Evolutionary conservation across 2,329 filamentous ascomycete species (phyloP), one percentile per base, ranked within the genome.

Genomic region (Alternaria sp.): DNA sequence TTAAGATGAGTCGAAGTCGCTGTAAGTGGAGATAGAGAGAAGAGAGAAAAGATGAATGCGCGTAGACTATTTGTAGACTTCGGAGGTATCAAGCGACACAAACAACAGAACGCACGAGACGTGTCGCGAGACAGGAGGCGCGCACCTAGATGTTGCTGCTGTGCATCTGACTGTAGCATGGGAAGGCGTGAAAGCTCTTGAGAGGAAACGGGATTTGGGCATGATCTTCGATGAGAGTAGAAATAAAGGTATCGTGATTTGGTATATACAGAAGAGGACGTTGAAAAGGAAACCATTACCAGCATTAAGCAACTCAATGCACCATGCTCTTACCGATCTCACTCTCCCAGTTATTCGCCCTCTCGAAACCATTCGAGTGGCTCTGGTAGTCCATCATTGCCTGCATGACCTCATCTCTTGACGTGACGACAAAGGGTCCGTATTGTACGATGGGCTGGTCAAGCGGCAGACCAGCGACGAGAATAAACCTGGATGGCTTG

Each of bases 401-500:
- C 62, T 80, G 74, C 63, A 79, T 74, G 43, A 80, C 75, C 65
- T 80, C 77, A 6, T 80, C 76, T 18, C 76, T 64, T 21, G 68
- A 75, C 2, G 74, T 79, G 4, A 80, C 71, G 1, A 81, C 79
- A 47, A 81, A 81, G 1, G 79, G 79, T 1, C 79, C 79, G 46
- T 81, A 80, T 60, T 81, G 79, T 20, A 81, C 78, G 47, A 81
- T 75, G 15, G 78, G 78, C 67, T 81, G 79, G 26, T 80, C 76
- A 4, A 80, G 69, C 15, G 78, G 93, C 69, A 92, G 87, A 11
- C 94, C 93, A 0, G 93, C 92, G 15, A 96, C 86, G 33, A 97
- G 83, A 47, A 96, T 87, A 72, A 92, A 85, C 56, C 88, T 82
- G 3, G 86, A 84, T 21, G 78, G 82, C 70, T 87, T 85, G 37